These are phyloP conservation scores for Pyrus pyrifolia DNA, from an alignment of 306 rosid genomes.

Conservation along the genomic window DNA sequence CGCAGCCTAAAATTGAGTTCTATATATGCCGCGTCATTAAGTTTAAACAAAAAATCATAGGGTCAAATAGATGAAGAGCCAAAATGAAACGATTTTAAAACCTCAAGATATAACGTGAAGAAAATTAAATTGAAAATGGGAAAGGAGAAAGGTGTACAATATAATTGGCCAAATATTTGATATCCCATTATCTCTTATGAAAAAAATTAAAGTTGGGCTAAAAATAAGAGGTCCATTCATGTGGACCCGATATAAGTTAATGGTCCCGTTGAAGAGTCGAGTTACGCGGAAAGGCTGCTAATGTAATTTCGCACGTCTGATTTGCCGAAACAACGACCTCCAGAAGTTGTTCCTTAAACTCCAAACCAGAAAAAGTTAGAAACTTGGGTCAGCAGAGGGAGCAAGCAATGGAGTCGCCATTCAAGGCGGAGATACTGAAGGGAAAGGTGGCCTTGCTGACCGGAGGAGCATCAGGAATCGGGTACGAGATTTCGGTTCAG, in stretches of 20 bases:
- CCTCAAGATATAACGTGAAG: too few relatives aligned
- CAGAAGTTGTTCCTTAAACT: background rate
- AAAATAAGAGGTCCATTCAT: background rate
- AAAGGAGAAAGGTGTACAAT: too few relatives aligned
- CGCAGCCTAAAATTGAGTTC: too few relatives aligned
- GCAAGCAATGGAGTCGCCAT: constrained; percentile 9
- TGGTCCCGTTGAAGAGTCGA: background rate
- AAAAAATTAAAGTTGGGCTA: background rate
- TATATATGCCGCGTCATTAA: too few relatives aligned
- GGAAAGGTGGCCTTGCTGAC: constrained; percentile 13
- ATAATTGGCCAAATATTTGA: too few relatives aligned
- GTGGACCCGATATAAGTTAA: background rate
- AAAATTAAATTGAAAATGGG: too few relatives aligned
- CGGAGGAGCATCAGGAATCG: constrained; percentile 20
- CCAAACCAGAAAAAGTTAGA: background rate
- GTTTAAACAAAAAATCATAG: too few relatives aligned
- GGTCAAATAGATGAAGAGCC: too few relatives aligned
- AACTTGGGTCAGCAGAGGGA: background rate
- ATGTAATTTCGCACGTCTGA: background rate
- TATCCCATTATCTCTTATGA: too few relatives aligned
- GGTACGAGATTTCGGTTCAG: constrained; percentile 13
- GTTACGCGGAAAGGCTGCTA: background rate
- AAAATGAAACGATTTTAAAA: too few relatives aligned
- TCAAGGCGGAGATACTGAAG: constrained; percentile 17
- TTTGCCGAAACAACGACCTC: background rate